These are phyloP conservation scores for Bryopsis sp. DNA, from an alignment of 139 green algal species.

Conservation along the genomic window DNA sequence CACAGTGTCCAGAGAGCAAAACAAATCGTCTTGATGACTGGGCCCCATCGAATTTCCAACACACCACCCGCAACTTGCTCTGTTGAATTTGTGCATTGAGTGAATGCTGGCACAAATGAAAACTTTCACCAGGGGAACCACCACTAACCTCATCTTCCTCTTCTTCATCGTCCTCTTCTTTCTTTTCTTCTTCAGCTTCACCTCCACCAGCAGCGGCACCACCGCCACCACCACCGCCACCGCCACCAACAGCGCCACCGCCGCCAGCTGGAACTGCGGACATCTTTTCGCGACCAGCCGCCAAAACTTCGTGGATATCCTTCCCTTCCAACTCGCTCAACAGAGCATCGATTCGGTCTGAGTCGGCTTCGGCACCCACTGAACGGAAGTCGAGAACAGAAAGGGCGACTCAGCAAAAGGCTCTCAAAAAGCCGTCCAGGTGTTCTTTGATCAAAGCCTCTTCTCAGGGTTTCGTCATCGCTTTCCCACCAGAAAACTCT, in stretches of 20 bases:
- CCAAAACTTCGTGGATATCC: conserved; percentile 16
- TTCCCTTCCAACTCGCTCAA: conserved; percentile 15
- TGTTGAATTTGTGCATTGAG: no score
- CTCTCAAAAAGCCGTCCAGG: no score
- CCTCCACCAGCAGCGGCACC: neutral
- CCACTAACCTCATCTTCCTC: conserved; percentile 8
- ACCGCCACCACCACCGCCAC: neutral
- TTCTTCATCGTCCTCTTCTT: conserved; percentile 16
- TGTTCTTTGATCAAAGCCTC: no score
- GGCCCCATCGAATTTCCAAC: no score
- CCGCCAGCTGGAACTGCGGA: conserved; percentile 7
- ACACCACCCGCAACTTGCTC: no score
- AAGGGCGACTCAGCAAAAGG: no score
- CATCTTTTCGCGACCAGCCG: conserved; percentile 16
- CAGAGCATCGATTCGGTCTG: conserved; percentile 1
- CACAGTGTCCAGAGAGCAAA: neutral
- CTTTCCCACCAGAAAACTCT: no score
- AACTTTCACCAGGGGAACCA: neutral
- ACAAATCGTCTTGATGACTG: neutral
- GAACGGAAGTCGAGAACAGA: no score
- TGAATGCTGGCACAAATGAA: neutral
- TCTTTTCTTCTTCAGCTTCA: conserved; percentile 8
- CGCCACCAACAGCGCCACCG: neutral
- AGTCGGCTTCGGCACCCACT: conserved; percentile 6
- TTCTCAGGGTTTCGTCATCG: no score